phyloP scores from a whole-genome alignment of 208 protist genomes.

The Zelonia costaricensis region DNA sequence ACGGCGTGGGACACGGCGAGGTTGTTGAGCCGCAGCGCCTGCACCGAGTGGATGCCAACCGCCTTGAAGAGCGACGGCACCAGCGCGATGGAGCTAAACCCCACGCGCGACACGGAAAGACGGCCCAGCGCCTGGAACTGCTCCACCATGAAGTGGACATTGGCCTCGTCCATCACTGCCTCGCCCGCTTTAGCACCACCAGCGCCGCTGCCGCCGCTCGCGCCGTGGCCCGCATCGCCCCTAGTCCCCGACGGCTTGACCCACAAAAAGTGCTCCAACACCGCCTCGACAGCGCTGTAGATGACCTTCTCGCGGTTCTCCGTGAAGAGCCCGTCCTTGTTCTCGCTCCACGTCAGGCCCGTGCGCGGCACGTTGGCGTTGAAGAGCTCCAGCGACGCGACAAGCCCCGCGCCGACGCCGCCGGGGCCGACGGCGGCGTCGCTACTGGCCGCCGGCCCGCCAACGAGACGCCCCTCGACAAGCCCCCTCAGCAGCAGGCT shows the following conservation, averaged over 20 bases:
- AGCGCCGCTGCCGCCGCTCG: not conserved
- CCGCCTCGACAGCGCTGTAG: constrained; percentile 56
- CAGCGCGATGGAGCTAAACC: constrained; percentile 85
- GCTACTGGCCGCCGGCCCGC: not conserved
- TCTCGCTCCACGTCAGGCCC: constrained; percentile 88
- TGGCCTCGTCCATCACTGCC: constrained; percentile 2
- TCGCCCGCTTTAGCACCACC: not conserved
- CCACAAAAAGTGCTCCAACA: constrained; percentile 59
- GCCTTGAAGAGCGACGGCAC: constrained; percentile 64
- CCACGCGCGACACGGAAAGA: constrained; percentile 82
- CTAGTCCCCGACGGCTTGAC: constrained; percentile 17
- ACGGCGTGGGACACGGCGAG: constrained; percentile 73
- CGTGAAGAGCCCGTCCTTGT: constrained; percentile 87
- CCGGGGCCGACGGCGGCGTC: not conserved
- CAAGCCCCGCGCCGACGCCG: constrained; percentile 9
- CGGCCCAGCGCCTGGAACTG: constrained; percentile 85
- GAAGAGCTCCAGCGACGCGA: constrained; percentile 68
- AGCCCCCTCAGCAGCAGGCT: constrained; percentile 78
- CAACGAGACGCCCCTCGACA: constrained; percentile 27
- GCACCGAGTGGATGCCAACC: constrained; percentile 50
- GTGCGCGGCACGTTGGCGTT: constrained; percentile 87
- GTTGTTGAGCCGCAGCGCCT: constrained; percentile 72
- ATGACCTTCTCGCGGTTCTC: constrained; percentile 93
- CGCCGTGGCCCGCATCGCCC: not conserved
- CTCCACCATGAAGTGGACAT: constrained; percentile 44